Evolutionary conservation across 2,329 filamentous ascomycete genomes (phyloP).

Genomic region (Furcasterigmium sp.): DNA sequence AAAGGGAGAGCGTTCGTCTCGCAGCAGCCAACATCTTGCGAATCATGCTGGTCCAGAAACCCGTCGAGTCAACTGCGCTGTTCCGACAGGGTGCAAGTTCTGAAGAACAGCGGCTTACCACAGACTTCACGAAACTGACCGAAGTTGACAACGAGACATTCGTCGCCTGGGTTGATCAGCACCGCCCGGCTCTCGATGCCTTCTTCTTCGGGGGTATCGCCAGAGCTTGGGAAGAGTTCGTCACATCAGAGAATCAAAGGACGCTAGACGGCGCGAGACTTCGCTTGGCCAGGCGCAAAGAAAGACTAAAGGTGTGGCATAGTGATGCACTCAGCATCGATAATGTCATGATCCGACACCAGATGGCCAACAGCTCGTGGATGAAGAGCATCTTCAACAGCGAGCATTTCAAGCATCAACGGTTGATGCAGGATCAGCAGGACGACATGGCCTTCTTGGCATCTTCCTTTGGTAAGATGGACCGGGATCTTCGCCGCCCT

Average conservation of each 20-base stretch:
- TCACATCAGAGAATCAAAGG: slow-evolving; percentile 71
- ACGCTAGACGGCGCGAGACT: slow-evolving; percentile 70
- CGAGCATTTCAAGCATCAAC: slow-evolving; percentile 87
- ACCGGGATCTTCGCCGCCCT: slow-evolving; percentile 70
- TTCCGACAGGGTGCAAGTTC: slow-evolving; percentile 66
- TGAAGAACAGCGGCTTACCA: slow-evolving; percentile 66
- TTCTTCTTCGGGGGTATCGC: slow-evolving; percentile 80
- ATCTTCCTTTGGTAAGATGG: slow-evolving; percentile 71
- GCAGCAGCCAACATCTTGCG: slow-evolving; percentile 82
- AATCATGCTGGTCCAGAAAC: slow-evolving; percentile 91
- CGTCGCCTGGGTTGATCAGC: slow-evolving; percentile 79
- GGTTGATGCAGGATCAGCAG: slow-evolving; percentile 85
- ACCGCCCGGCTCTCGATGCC: slow-evolving; percentile 70
- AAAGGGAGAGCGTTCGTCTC: slow-evolving; percentile 60
- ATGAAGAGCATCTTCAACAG: slow-evolving; percentile 92
- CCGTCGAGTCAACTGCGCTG: slow-evolving; percentile 69
- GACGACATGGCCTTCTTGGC: slow-evolving; percentile 78
- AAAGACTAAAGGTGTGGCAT: slow-evolving; percentile 78
- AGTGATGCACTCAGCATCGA: slow-evolving; percentile 63
- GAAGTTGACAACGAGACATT: slow-evolving; percentile 88
- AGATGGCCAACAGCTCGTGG: slow-evolving; percentile 84
- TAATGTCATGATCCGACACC: slow-evolving; percentile 72
- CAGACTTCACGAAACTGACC: slow-evolving; percentile 77
- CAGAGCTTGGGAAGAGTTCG: slow-evolving; percentile 84
- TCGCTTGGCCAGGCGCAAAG: slow-evolving; percentile 70